These are phyloP conservation scores for Dimargaris verticillata DNA, from an alignment of 192 early-diverging fungal genomes.

Conservation along the genomic window DNA sequence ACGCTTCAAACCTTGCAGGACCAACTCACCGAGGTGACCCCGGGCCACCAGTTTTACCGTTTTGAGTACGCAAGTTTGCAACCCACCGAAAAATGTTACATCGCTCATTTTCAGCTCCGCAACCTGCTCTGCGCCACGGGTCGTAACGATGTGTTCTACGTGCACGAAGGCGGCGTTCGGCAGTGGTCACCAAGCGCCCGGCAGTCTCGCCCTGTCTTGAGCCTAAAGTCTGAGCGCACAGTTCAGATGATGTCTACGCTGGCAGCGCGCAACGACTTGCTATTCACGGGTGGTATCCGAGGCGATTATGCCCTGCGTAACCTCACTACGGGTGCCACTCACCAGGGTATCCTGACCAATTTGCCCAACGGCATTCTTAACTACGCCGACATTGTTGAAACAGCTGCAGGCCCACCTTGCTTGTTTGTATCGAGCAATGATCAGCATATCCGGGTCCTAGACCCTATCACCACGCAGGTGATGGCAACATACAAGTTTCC, in stretches of 20 bases:
- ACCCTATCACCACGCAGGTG: slow-evolving; percentile 9
- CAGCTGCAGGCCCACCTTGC: slow-evolving; percentile 7
- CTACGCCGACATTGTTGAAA: slow-evolving; percentile 14
- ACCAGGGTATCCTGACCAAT: not conserved
- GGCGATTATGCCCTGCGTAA: slow-evolving; percentile 19
- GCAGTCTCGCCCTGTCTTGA: slow-evolving; percentile 13
- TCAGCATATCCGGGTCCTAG: slow-evolving; percentile 14
- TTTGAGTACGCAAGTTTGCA: not conserved
- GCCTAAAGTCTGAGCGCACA: slow-evolving; percentile 13
- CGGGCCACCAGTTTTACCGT: not conserved
- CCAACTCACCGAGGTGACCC: not conserved
- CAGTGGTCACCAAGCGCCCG: slow-evolving; percentile 23
- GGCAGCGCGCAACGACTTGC: slow-evolving; percentile 19
- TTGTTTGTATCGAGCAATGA: slow-evolving; percentile 19
- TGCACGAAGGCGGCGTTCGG: slow-evolving; percentile 17
- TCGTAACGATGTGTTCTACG: slow-evolving; percentile 9
- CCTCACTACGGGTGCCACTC: slow-evolving; percentile 12
- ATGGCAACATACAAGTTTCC: slow-evolving; percentile 8
- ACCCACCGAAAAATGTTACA: slow-evolving; percentile 13
- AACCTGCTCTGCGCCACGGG: slow-evolving; percentile 22
- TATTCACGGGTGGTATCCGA: slow-evolving; percentile 22
- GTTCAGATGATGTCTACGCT: slow-evolving; percentile 18
- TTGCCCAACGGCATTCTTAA: slow-evolving; percentile 20
- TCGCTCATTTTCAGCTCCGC: slow-evolving; percentile 27
- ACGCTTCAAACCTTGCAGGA: not conserved